These are phyloP conservation scores for Ceratobasidium theobromae DNA, from an alignment of 1,284 basidiomycete species.

Conservation along the genomic window DNA sequence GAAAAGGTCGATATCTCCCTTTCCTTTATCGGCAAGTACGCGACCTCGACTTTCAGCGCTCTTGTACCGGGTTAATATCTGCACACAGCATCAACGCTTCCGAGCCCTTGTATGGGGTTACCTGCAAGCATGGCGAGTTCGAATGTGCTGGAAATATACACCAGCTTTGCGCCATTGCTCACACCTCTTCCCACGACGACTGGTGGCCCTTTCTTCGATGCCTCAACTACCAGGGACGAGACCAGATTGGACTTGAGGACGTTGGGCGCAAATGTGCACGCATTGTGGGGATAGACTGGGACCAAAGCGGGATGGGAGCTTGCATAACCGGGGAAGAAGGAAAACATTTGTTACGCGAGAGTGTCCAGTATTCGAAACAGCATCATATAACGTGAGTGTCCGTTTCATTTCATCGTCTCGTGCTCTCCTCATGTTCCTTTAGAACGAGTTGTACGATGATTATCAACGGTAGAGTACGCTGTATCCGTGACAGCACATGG, in stretches of 20 bases:
- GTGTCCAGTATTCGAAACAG: slow-evolving; percentile 51
- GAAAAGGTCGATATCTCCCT: slow-evolving; percentile 70
- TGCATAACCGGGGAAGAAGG: slow-evolving; percentile 66
- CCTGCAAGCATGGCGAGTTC: slow-evolving; percentile 72
- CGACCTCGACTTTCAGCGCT: slow-evolving; percentile 38
- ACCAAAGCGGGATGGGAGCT: slow-evolving; percentile 54
- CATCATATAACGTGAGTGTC: slow-evolving; percentile 59
- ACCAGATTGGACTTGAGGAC: slow-evolving; percentile 64
- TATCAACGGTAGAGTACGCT: slow-evolving; percentile 67
- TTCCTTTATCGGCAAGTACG: slow-evolving; percentile 73
- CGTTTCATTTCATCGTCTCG: background rate
- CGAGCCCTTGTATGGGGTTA: slow-evolving; percentile 68
- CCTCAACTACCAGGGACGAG: slow-evolving; percentile 69
- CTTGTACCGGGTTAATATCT: background rate
- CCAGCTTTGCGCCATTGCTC: slow-evolving; percentile 72
- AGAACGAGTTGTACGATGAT: slow-evolving; percentile 84
- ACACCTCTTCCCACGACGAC: slow-evolving; percentile 42
- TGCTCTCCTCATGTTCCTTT: slow-evolving; percentile 27
- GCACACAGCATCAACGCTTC: slow-evolving; percentile 54
- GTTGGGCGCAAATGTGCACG: slow-evolving; percentile 66
- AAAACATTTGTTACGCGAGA: slow-evolving; percentile 59
- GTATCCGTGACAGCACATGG: slow-evolving; percentile 78
- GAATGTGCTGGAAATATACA: slow-evolving; percentile 89
- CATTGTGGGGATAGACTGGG: slow-evolving; percentile 68
- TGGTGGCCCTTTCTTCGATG: slow-evolving; percentile 79